Evolutionary conservation across 768 basidiomycete species (phyloP), one percentile per base, ranked within the genome.

Genomic region (Stropharia rugosoannulata): DNA sequence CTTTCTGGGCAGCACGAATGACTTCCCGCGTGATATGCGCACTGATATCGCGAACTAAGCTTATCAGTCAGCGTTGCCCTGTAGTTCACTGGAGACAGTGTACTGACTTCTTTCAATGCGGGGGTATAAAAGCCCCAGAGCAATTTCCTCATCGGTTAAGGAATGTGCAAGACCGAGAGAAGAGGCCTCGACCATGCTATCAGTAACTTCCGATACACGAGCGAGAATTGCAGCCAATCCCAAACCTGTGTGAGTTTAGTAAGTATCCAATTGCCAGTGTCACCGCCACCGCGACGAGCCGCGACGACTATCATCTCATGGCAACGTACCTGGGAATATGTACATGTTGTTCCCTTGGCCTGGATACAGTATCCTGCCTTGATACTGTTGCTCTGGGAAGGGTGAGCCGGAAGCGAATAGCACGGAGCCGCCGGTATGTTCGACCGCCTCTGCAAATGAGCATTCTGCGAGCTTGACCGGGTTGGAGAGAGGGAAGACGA

Each of bases 281-380:
- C 62, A 56, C 18, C 25, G n/a, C 35, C 29, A 37, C 35, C 25
- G 40, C 25, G 9, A 43, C 15, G 25, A 49, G 29, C 35, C 25
- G 40, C 25, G 9, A 43, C 15, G 25, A 49, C 45, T 43, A 37
- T 39, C 54, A 38, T n/a, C 55, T 56, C 54, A 61, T 58, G 52
- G 55, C 45, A 53, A 63, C 66, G 22, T 37, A 83, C 84, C 82
- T 47, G 85, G 85, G 78, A 87, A 87, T 64, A 89, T 88, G 69
- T 89, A 90, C 91, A 95, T 94, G 71, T 96, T 98, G 70, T 96
- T 97, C 25, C 94, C 94, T 72, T 97, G 95, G 19, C 92, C 91
- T 2, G 95, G 86, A 60, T 87, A 85, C 60, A 87, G 73, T 35
- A 61, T 77, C 51, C 73, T 75, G 29, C 84, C 85, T 36, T 78